A percentile compares a stretch with the other conserved stretches of the same genome.
Evolutionary conservation across 83 land plant species (phyloP).

Genomic region (Picea abies): DNA sequence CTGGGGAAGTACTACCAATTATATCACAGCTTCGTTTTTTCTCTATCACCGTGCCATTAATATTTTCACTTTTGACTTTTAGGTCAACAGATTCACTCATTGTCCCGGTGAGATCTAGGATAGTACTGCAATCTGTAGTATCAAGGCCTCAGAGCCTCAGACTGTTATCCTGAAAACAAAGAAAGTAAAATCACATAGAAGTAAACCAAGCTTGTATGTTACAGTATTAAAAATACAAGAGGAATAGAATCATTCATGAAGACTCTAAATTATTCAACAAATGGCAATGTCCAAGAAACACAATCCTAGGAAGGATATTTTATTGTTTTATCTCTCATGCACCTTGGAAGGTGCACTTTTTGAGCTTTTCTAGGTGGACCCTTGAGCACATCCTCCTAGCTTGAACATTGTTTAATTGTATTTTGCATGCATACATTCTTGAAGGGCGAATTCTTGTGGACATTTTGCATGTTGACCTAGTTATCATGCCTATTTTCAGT

Average conservation of each 20-base stretch:
- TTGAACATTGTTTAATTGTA: too few relatives aligned
- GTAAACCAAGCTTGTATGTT: not conserved
- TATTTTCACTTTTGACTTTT: not conserved
- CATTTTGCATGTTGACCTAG: too few relatives aligned
- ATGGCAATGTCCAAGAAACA: not conserved
- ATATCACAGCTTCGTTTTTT: not conserved
- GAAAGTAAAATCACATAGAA: not conserved
- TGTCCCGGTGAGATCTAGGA: not conserved
- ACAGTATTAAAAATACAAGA: not conserved
- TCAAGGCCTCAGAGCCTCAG: not conserved
- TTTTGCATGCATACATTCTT: too few relatives aligned
- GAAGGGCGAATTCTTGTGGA: too few relatives aligned
- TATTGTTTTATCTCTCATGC: too few relatives aligned
- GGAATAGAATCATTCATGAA: not conserved
- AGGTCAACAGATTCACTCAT: not conserved
- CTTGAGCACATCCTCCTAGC: too few relatives aligned
- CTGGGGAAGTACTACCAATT: constrained; percentile 2
- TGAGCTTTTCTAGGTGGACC: too few relatives aligned
- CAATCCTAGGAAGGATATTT: not conserved
- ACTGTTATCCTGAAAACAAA: not conserved
- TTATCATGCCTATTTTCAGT: too few relatives aligned
- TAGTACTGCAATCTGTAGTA: not conserved
- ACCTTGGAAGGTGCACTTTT: too few relatives aligned
- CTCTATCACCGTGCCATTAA: not conserved
- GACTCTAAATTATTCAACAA: not conserved